A percentile compares a stretch with the other conserved stretches of the same genome.
Evolutionary conservation across 768 basidiomycete genomes (phyloP).

Genomic region (Pholiota molesta): DNA sequence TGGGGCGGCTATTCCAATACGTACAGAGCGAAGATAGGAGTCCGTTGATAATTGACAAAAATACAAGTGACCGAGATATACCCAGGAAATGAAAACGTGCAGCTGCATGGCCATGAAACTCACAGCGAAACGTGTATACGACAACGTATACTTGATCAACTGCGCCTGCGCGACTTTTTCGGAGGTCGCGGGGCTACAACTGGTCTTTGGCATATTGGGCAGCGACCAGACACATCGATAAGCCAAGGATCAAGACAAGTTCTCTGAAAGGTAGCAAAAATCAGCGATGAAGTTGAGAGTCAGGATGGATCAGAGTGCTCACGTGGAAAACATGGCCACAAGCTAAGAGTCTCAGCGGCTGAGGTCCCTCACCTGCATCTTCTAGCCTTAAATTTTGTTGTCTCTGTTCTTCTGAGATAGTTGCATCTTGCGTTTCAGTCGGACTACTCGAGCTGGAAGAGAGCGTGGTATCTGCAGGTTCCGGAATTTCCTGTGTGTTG

Average conservation of each 20-base stretch:
- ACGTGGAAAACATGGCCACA: constrained; percentile 95
- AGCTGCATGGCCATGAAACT: background rate
- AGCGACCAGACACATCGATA: constrained; percentile 80
- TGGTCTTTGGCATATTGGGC: constrained; percentile 82
- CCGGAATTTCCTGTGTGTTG: background rate
- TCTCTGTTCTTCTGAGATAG: constrained; percentile 38
- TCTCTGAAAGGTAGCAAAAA: constrained; percentile 50
- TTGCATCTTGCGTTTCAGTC: background rate
- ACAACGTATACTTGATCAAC: background rate
- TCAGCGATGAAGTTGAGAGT: background rate
- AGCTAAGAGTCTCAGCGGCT: constrained; percentile 72
- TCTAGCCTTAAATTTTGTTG: constrained; percentile 52
- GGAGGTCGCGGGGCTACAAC: constrained; percentile 58
- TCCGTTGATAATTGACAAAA: background rate
- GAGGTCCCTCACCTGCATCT: constrained; percentile 77
- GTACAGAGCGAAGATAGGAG: background rate
- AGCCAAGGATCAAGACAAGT: constrained; percentile 92
- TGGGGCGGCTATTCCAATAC: background rate
- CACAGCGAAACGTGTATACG: background rate
- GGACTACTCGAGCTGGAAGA: constrained; percentile 1
- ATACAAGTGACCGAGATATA: background rate
- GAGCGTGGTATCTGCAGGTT: background rate
- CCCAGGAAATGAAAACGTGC: background rate
- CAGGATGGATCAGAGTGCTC: constrained; percentile 31
- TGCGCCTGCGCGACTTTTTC: constrained; percentile 23